Evolutionary conservation across 768 basidiomycete genomes (phyloP), one percentile per base, ranked within the genome.

Genomic region (Vararia minispora): DNA sequence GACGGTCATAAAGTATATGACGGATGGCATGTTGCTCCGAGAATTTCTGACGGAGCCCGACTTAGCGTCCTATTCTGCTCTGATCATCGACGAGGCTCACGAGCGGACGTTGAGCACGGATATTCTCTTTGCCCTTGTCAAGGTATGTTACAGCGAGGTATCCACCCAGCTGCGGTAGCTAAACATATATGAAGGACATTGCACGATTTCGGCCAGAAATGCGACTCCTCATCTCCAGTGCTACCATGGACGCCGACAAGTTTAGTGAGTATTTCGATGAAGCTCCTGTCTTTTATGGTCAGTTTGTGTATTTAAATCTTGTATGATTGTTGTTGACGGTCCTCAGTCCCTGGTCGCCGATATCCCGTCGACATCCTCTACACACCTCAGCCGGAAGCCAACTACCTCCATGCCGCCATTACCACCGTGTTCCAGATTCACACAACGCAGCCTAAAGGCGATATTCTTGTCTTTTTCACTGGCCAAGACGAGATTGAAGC

Each of bases 401-500:
- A 98, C 58, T 99, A 98, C 54, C 77, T 98, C 17, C 92, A 98
- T 54, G 95, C 95, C 14, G 88, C 95, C 28, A 94, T 99, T 56
- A 99, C 95, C 2, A 99, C 95, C 8, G 79, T 98, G 21, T 95
- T 99, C 63, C 95, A 99, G 58, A 98, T 98, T 27, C 95, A 99
- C 58, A 98, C 92, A 2, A 97, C 95, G 1, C 95, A 98, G 48
- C 91, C 92, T 1, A 88, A 87, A 53, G 95, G 95, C 14, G 95
- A 99, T 54, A 91, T 99, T 47, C 71, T 99, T 17, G 91, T 99
- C 6, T 99, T 99, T 67, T 68, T 99, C 40, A 99, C 95, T 0
- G 94, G 95, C 47, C 95, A 99, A 73, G 95, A 99, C 56, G 95
- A 98, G 60, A 99, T 98, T 44, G 95, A 99, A 60, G 86, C 90